phyloP scores from a whole-genome alignment of 225 moss, liverwort and hornwort species.

The Physcomitrium patens region DNA sequence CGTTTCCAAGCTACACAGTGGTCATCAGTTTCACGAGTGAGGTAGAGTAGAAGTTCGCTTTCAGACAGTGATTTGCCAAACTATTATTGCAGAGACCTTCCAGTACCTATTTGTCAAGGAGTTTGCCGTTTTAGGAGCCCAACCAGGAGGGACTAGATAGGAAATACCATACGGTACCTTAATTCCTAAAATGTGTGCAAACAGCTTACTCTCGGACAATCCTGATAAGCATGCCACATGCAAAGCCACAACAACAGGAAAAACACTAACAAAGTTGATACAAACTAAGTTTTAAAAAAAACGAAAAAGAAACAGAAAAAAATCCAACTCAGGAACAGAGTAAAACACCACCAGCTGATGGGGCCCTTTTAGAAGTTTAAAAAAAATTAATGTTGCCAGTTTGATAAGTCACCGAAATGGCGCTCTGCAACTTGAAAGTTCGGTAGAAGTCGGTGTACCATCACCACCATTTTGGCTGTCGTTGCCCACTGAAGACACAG shows the following conservation, averaged over 20 bases:
- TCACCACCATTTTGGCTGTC: slow-evolving; percentile 56
- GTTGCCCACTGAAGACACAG: slow-evolving; percentile 47
- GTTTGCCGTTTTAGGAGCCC: slow-evolving; percentile 6
- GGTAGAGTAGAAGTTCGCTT: slow-evolving; percentile 18
- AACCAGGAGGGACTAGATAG: background rate
- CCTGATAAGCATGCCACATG: slow-evolving; percentile 7
- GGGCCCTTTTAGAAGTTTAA: background rate
- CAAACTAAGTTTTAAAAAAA: background rate
- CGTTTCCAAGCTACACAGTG: background rate
- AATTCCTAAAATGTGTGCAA: slow-evolving; percentile 10
- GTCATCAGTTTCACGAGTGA: background rate
- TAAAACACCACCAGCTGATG: slow-evolving; percentile 12
- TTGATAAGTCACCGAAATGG: slow-evolving; percentile 42
- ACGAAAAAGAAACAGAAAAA: background rate
- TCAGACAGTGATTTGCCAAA: slow-evolving; percentile 10
- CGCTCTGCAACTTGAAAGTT: slow-evolving; percentile 51
- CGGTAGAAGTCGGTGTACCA: slow-evolving; percentile 51
- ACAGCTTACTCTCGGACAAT: slow-evolving; percentile 1
- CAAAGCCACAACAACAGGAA: slow-evolving; percentile 2
- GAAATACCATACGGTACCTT: slow-evolving; percentile 2
- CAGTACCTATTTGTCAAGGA: background rate
- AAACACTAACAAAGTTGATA: background rate
- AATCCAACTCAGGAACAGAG: slow-evolving; percentile 16
- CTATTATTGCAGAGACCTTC: slow-evolving; percentile 26
- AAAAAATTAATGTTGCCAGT: background rate